A percentile compares a stretch with the other conserved stretches of the same genome.
These are phyloP conservation scores for Corymbia maculata DNA, from an alignment of 345 rosid species.

Conservation along the genomic window DNA sequence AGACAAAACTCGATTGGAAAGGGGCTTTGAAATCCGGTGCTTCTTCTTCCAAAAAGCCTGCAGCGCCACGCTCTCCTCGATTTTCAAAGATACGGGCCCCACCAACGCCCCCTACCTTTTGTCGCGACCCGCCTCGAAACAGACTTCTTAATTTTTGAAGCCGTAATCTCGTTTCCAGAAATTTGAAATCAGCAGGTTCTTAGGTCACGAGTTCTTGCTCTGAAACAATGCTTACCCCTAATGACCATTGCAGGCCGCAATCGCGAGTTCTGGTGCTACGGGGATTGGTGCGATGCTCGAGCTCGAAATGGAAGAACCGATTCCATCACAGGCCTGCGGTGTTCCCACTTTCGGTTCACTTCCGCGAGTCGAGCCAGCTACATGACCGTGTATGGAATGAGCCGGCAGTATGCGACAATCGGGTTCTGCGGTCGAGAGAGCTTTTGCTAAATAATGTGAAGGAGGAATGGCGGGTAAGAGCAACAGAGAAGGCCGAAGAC, in stretches of 20 bases:
- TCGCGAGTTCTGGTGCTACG: fast-evolving
- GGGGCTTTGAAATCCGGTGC: slow-evolving; percentile 21
- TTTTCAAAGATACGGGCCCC: not conserved
- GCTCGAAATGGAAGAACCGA: not conserved
- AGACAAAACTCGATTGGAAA: slow-evolving; percentile 12
- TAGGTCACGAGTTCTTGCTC: too few species aligned
- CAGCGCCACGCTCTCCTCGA: slow-evolving; percentile 11
- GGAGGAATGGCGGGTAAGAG: not conserved
- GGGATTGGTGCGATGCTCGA: too few species aligned
- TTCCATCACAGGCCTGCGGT: not conserved
- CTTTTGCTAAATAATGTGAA: not conserved
- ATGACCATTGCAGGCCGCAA: not conserved
- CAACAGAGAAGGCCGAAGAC: not conserved
- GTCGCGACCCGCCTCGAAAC: too few species aligned
- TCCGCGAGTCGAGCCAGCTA: not conserved
- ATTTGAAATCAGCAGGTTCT: too few species aligned
- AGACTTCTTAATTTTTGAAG: too few species aligned
- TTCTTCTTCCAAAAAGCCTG: slow-evolving; percentile 10
- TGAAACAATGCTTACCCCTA: too few species aligned
- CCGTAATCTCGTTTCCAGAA: too few species aligned
- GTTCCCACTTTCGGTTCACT: not conserved
- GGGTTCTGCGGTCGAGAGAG: not conserved
- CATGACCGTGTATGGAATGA: not conserved
- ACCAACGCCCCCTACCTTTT: not conserved
- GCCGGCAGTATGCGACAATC: fast-evolving